Evolutionary conservation across 805 yeast species (phyloP), one percentile per base, ranked within the genome.

Genomic region (Sugiyamaella chiloensis): DNA sequence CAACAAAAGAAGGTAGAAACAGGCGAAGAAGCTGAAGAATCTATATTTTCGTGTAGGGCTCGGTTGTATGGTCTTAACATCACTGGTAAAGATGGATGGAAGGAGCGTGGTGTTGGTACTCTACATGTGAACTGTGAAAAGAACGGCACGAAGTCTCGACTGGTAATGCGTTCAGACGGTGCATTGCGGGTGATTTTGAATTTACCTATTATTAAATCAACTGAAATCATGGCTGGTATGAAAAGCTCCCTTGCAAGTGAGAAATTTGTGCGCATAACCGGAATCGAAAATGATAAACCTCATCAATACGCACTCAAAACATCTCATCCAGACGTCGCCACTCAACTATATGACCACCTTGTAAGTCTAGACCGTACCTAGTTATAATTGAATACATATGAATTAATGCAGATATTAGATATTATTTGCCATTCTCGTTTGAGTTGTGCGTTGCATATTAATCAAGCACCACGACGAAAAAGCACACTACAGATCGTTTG

Each of bases 131-230:
- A 93, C 65, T 65, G 67, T 40, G 51, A 48, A 4, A 50, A 50
- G n/a, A 55, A 46, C 23, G 42, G 46, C 7, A 51, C 44, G 11
- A 76, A 75, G 46, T 73, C 83, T 0, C 78, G 99, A 57, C 63
- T 93, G 8, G 83, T 93, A 4, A 89, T 93, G 96, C 80, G 99
- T 62, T 83, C 96, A 3, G 87, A 86, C 51, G 95, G 96, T 2
- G 76, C 87, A 14, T 72, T 88, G 52, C 80, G 88, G 53, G 91
- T 93, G 8, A 80, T 91, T 21, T 71, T 93, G 53, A 93, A 93
- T 65, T 68, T 82, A 40, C 84, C 87, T 14, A 69, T 93, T 30
- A 71, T 76, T 0, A 68, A 75, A 35, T 80, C 80, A 4, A 76
- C 88, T 17, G 79, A 82, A 52, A 68, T 88, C 1, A 69, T 76